Evolutionary conservation across 78 protist species (phyloP).

Genomic region (Andalucia godoyi): DNA sequence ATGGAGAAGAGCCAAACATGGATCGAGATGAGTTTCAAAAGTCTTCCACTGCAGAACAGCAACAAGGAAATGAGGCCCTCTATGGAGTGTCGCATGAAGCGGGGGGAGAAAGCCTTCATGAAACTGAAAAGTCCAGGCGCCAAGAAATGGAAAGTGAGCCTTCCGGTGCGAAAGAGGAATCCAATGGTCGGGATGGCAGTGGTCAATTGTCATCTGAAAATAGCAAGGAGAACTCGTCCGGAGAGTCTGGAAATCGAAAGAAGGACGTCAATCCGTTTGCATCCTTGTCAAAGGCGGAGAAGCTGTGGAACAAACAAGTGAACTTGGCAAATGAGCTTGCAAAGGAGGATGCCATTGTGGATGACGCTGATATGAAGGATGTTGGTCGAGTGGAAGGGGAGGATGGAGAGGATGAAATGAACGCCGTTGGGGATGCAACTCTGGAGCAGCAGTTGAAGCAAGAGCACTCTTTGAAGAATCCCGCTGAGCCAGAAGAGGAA

Average conservation of each 20-base stretch:
- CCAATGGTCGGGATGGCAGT: too few species aligned
- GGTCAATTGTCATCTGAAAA: too few species aligned
- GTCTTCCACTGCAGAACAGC: too few species aligned
- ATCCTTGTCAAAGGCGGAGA: too few species aligned
- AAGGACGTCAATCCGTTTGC: too few species aligned
- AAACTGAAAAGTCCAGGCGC: background rate
- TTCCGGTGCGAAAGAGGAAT: background rate
- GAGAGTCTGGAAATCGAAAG: too few species aligned
- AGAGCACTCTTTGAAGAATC: background rate
- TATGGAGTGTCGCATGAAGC: too few species aligned
- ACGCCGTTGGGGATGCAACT: background rate
- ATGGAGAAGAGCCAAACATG: slow-evolving; percentile 1
- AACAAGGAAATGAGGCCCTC: too few species aligned
- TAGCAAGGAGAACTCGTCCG: too few species aligned
- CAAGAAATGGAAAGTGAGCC: background rate
- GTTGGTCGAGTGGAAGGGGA: background rate
- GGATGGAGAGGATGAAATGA: background rate
- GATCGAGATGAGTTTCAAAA: slow-evolving; percentile 17
- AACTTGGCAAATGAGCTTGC: too few species aligned
- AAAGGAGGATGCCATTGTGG: background rate
- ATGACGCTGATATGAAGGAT: background rate
- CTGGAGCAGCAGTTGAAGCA: slow-evolving; percentile 6
- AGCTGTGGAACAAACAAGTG: too few species aligned
- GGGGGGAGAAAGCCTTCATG: background rate
- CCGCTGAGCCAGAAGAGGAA: slow-evolving; percentile 24